Conservation (phyloP, 192 early-diverging fungal genomes). For the Spizellomyces sp. region DNA sequence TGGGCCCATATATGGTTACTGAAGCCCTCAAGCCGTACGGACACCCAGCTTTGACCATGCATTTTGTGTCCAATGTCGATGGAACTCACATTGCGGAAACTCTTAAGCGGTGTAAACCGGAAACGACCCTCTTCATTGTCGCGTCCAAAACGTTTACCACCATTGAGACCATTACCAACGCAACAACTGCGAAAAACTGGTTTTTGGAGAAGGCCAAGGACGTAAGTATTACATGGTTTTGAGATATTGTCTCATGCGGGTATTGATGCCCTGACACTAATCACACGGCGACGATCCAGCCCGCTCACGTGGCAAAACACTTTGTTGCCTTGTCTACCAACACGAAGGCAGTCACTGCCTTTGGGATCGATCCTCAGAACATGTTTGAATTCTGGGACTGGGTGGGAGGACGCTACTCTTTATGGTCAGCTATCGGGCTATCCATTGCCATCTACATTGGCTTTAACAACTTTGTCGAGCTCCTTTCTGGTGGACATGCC, state of each 20-base stretch:
- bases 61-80: slow-evolving; percentile 98
- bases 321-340: slow-evolving; percentile 99
- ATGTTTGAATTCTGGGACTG: slow-evolving; percentile 99
- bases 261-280: too few species aligned
- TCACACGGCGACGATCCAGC: background rate
- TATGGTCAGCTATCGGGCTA: slow-evolving; percentile 99
- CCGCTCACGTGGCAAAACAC: slow-evolving; percentile 93
- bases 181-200: slow-evolving; percentile 91
- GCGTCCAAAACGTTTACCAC: slow-evolving; percentile 99
- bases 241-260: background rate
- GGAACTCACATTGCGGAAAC: slow-evolving; percentile 96
- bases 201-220: slow-evolving; percentile 86
- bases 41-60: slow-evolving; percentile 73
- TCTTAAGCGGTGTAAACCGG: slow-evolving; percentile 82
- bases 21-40: slow-evolving; percentile 96
- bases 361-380: slow-evolving; percentile 94
- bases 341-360: slow-evolving; percentile 80
- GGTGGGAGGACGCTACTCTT: slow-evolving; percentile 97
- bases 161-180: slow-evolving; percentile 98
- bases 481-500: slow-evolving; percentile 88
- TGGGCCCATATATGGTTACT: slow-evolving; percentile 99
- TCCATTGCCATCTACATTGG: slow-evolving; percentile 96
- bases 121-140: slow-evolving; percentile 91
- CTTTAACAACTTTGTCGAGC: slow-evolving; percentile 89
- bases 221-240: slow-evolving; percentile 46